These are phyloP conservation scores for Candida xyloterini DNA, from an alignment of 805 yeast species.

Conservation along the genomic window DNA sequence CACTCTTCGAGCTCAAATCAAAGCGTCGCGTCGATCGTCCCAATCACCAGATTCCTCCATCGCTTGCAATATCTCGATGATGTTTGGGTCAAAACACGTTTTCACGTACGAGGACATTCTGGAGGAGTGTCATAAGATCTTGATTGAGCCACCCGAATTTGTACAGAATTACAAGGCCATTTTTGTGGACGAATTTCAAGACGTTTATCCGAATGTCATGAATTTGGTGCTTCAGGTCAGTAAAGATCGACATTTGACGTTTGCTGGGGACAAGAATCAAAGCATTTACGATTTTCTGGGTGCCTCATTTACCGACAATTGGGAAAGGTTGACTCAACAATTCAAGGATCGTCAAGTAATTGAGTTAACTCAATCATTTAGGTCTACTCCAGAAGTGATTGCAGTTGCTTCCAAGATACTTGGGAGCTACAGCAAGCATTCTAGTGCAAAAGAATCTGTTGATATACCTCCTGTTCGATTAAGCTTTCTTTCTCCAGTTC, in stretches of 20 bases:
- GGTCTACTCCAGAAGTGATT: constrained; percentile 59
- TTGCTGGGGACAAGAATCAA: constrained; percentile 74
- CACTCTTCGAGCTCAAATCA: constrained; percentile 17
- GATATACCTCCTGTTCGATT: constrained; percentile 24
- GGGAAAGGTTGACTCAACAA: constrained; percentile 19
- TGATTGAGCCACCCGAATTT: constrained; percentile 21
- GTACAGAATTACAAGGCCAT: constrained; percentile 36
- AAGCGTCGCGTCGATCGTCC: constrained; percentile 12
- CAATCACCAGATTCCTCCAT: constrained; percentile 3
- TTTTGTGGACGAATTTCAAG: constrained; percentile 74
- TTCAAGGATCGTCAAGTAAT: constrained; percentile 30
- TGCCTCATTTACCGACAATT: constrained; percentile 32
- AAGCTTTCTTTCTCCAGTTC: constrained; percentile 28
- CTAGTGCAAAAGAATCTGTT: constrained; percentile 21
- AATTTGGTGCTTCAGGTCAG: constrained; percentile 42
- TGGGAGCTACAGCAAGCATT: constrained; percentile 15
- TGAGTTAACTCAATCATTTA: constrained; percentile 48
- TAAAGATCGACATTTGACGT: constrained; percentile 47
- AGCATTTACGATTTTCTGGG: constrained; percentile 69
- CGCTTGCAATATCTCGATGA: constrained; percentile 13
- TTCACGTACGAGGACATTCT: constrained; percentile 28
- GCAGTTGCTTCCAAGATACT: constrained; percentile 37
- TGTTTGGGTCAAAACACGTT: constrained; percentile 19
- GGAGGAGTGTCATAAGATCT: constrained; percentile 19
- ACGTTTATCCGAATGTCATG: constrained; percentile 52